Base-by-base conservation (phyloP, 2,329 filamentous ascomycete species). In the Fusarium mundagurra region DNA sequence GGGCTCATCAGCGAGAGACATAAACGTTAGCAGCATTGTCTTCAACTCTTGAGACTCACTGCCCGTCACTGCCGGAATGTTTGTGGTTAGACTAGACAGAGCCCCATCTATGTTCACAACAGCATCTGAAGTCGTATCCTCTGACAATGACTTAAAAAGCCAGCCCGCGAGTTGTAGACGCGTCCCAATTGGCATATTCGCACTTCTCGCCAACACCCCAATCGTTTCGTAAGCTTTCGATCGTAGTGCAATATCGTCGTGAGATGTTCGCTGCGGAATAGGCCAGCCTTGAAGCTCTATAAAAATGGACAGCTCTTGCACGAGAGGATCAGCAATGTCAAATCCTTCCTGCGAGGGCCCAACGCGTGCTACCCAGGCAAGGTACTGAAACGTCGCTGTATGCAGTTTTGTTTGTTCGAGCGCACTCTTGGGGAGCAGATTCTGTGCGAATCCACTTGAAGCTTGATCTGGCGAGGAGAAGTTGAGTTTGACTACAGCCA, bases 171-270 rank as follows among this genome's bases (percentile, higher is more conserved):
- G 57, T 90, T 85, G 72, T 38, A 88, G 64, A 86, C 90, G 77
- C 86, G 88, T 85, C 44, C 83, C 83, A 18, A 90, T 77, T 8
- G 91, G 84, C 75, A 90, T 88, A 6, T 87, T 83, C 8, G 92
- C 89, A 8, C 89, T 90, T 73, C 91, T 90, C 62, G 93, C 91
- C 31, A 98, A 83, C 20, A 96, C 88, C 2, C 96, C 96, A 44
- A 98, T 94, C 1, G 94, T 95, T 81, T 98, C 96, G 81, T 98
- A 98, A 4, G 93, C 95, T 78, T 93, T 92, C 11, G 92, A 92
- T 45, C 96, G 91, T 48, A 98, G 86, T 8, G 89, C 88, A 61
- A 92, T 85, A 61, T 92, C 90, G 54, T 92, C 90, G 17, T 86
- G 82, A 5, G 88, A 87, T 18, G 87, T 81, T 73, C 90, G 88